Evolutionary conservation across 225 moss, liverwort and hornwort species (phyloP), one percentile per base, ranked within the genome.

Genomic region (Pleurozium schreberi): DNA sequence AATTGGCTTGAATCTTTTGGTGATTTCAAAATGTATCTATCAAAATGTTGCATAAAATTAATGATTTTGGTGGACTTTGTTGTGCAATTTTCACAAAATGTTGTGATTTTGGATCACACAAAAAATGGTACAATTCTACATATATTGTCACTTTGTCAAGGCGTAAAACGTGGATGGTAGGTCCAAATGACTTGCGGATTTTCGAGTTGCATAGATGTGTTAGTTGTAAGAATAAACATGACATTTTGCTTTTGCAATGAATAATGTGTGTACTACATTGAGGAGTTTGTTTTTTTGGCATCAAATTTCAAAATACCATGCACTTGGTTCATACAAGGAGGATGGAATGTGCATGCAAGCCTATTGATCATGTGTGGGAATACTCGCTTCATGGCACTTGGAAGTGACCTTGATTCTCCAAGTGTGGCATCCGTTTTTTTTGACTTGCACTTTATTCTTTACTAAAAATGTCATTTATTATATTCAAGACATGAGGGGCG

Each of bases 281-380:
- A n/a, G n/a, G n/a, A n/a, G n/a, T n/a, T n/a, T n/a, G 18, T 45
- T 73, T 71, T 73, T 31, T 11, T 2, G 1, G 6, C 6, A 31
- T 47, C 0, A 21, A 2, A 74, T 18, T 43, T 47, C 2, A 18
- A 28, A 43, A 28, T 70, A 42, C 2, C 9, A 42, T 27, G 5
- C 3, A 17, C 40, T 28, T 71, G 3, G 17, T 28, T 43, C 2
- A 30, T 30, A 45, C 1, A 28, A 0, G 2, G 18, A 47, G 0
- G 10, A 18, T 74, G 6, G 30, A 47, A 47, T 47, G 30, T 30
- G 0, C 30, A 47, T 47, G 4, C 16, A 10, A 30, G 17, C 18
- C 0, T 1, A 3, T 11, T 16, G 6, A 31, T 47, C 4, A 74
- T 0, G 1, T 4, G 2, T 30, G 5, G 6, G 2, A 74, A 31